Percentiles rank a stretch among this genome's conserved stretches.
phyloP scores from a whole-genome alignment of 192 early-diverging fungal genomes.

The Entomortierella beljakovae region DNA sequence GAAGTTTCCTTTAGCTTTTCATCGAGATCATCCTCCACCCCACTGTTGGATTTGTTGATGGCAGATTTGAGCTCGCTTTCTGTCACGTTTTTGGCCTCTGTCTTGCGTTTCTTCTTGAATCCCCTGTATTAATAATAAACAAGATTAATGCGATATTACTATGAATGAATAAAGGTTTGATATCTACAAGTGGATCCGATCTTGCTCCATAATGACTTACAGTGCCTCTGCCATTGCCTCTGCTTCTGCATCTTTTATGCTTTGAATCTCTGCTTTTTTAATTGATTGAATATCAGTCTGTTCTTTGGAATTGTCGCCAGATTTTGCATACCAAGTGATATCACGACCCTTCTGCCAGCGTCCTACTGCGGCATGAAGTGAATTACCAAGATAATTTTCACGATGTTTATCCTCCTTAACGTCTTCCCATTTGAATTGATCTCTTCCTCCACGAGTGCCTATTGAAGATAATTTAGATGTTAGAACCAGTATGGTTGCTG shows the following conservation, averaged over 20 bases:
- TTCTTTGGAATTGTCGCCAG: constrained; percentile 43
- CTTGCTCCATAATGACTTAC: constrained; percentile 38
- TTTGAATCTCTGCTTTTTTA: constrained; percentile 57
- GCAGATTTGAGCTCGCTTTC: constrained; percentile 59
- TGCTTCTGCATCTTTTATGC: constrained; percentile 70
- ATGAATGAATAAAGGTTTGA: background rate
- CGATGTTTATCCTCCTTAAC: constrained; percentile 77
- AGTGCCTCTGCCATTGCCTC: constrained; percentile 69
- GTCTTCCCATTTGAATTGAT: constrained; percentile 71
- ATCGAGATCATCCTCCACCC: constrained; percentile 38
- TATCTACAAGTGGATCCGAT: background rate
- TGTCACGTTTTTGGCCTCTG: constrained; percentile 57
- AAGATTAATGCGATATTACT: background rate
- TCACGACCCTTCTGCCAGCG: constrained; percentile 76
- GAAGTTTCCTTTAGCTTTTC: constrained; percentile 34
- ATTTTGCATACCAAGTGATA: constrained; percentile 81
- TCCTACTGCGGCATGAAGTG: constrained; percentile 81
- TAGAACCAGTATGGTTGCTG: background rate
- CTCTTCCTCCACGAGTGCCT: constrained; percentile 57
- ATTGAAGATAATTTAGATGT: background rate
- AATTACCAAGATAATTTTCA: constrained; percentile 90
- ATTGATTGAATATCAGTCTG: constrained; percentile 8
- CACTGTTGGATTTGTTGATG: constrained; percentile 43
- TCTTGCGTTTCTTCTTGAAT: constrained; percentile 55
- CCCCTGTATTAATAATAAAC: constrained; percentile 39